Conservation (phyloP, 768 basidiomycete species). For the Lentinula guzmanii region DNA sequence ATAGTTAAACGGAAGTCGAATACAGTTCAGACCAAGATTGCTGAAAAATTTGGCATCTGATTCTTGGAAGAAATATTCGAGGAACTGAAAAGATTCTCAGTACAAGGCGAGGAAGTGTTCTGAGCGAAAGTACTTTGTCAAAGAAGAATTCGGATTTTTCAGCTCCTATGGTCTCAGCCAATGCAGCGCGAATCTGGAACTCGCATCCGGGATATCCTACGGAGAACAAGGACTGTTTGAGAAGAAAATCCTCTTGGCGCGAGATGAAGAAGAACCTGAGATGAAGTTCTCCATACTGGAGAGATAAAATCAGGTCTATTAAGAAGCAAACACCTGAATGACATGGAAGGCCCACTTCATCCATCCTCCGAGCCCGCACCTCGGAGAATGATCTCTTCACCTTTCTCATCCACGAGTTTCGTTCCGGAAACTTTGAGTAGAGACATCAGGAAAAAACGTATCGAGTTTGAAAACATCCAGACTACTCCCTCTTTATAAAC, state of each 20-base stretch:
- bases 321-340: not conserved
- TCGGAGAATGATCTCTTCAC: slow-evolving; percentile 52
- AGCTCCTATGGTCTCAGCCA: slow-evolving; percentile 59
- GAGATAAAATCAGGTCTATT: not conserved
- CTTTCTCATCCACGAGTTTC: slow-evolving; percentile 52
- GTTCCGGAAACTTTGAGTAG: slow-evolving; percentile 53
- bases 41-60: slow-evolving; percentile 74
- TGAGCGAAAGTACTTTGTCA: slow-evolving; percentile 51
- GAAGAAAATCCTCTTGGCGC: not conserved
- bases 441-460: slow-evolving; percentile 28
- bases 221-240: not conserved
- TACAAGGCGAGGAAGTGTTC: not conserved
- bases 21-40: slow-evolving; percentile 73
- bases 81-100: slow-evolving; percentile 39
- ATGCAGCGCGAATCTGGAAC: slow-evolving; percentile 65
- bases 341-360: slow-evolving; percentile 59
- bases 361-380: slow-evolving; percentile 81
- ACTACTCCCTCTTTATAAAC: not conserved
- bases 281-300: slow-evolving; percentile 78
- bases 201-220: slow-evolving; percentile 78
- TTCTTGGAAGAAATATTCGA: slow-evolving; percentile 80
- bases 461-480: not conserved
- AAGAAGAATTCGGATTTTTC: slow-evolving; percentile 76
- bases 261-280: slow-evolving; percentile 30
- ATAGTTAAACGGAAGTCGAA: slow-evolving; percentile 73